Evolutionary conservation across 352 stramenopile genomes (phyloP), one percentile per base, ranked within the genome.

Genomic region (Phytophthora tubulina): DNA sequence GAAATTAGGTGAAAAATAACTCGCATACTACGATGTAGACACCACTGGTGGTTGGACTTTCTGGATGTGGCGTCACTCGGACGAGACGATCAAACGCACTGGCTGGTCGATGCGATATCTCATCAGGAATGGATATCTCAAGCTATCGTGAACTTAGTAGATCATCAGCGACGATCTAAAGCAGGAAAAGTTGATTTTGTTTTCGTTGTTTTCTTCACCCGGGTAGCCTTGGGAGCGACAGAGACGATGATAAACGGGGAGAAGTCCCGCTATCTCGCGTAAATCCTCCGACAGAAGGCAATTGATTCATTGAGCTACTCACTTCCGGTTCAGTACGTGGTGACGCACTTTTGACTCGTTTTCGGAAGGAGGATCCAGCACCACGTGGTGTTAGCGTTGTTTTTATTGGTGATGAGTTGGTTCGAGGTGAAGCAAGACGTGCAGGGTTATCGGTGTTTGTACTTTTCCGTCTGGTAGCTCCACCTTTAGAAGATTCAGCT

Each of bases 331-430:
- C 38, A 46, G 30, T 3, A 48, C 52, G 61, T 49, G 61, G 44
- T 17, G 56, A 67, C 14, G 38, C n/a, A 21, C 17, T 73, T 56
- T 53, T 58, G n/a, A 44, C 42, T 49, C 52, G 53, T 64, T 49
- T 83, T 70, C 39, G 84, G 93, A 50, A 91, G 82, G 27, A 79
- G 88, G 31, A 97, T 97, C 79, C 79, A 82, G 32, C 79, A 87
- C 31, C 69, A 97, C 31, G 33, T 38, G 41, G 35, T 6, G 36
- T 45, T 7, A n/a, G 1, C 35, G 71, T 85, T 98, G 31, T 84
- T 27, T 27, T 1, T 27, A 27, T 27, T 98, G 31, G 92, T 98
- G 69, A 79, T 98, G 35, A 93, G 98, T 81, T 92, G 97, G 55
- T 92, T 95, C 32, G 98, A 90, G 63, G 63, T 32, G 63, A 76